phyloP scores from a whole-genome alignment of 202 grass and related monocot species.

The Panicum virgatum region DNA sequence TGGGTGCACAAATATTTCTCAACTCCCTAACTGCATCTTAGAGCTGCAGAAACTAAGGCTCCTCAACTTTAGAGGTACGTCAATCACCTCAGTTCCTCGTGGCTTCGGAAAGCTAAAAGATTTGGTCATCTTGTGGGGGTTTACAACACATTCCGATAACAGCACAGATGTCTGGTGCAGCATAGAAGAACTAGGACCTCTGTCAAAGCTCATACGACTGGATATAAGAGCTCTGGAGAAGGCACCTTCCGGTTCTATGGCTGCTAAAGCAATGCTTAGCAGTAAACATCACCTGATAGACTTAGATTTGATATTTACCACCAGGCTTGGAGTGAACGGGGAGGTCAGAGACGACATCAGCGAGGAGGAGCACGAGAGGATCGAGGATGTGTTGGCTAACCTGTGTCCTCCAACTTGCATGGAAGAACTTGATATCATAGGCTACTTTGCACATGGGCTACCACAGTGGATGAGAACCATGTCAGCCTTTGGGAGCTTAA shows the following conservation, averaged over 20 bases:
- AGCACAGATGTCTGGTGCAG: background rate
- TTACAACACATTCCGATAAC: background rate
- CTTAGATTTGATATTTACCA: background rate
- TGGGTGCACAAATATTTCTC: background rate
- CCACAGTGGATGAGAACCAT: conserved; percentile 14
- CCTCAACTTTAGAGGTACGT: background rate
- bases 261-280: conserved; percentile 25
- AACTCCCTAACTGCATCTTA: background rate
- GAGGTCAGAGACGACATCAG: background rate
- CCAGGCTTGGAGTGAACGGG: background rate
- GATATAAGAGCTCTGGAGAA: conserved; percentile 1
- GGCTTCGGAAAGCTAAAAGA: conserved; percentile 6
- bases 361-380: background rate
- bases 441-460: conserved; percentile 14
- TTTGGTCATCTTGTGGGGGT: background rate
- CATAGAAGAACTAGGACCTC: conserved; percentile 17
- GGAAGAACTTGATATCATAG: background rate
- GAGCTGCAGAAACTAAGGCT: conserved; percentile 1
- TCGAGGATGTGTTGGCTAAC: background rate
- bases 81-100: conserved; percentile 3
- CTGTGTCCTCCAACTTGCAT: conserved; percentile 26
- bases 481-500: background rate
- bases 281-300: background rate
- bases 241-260: background rate
- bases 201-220: background rate